Evolutionary conservation across 2,329 filamentous ascomycete genomes (phyloP), one percentile per base, ranked within the genome.

Genomic region (Escovopsis sp.): DNA sequence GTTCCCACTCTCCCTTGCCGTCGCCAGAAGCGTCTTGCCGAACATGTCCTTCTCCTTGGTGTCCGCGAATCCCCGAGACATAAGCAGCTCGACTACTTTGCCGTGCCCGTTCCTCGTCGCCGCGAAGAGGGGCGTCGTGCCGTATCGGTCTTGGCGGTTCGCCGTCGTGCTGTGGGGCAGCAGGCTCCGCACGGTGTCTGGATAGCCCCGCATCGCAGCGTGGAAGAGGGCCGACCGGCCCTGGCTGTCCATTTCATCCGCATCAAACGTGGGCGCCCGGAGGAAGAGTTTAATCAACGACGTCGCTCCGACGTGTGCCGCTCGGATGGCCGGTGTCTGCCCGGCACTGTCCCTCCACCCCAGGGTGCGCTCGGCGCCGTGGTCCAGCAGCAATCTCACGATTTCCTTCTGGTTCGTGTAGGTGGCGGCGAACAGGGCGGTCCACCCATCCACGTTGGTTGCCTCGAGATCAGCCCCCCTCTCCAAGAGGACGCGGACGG

Each of bases 171-270:
- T 42, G 33, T 38, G 12, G 8, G 43, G 40, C 4, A 47, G 38
- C 33, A 47, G 9, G 6, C 4, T n/a, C 23, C 40, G n/a, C 10
- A 47, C 18, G 3, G 45, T 38, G 5, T 38, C 38, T 3, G 12
- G n/a, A 18, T 45, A 43, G 9, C 45, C 45, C 26, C 45, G 37
- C 43, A 45, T 40, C 4, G 45, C 45, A 6, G 45, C 45, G 9
- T 45, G 43, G 35, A 47, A 47, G 40, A 47, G 28, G 18, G 38
- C 18, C 28, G 45, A 42, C 7, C 45, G 43, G 30, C 40, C 45
- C 3, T 30, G 12, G n/a, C 23, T 45, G 12, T 47, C 43, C 7
- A 42, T 26, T 5, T 38, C 18, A 7, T 47, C 43, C 12, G 43
- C 30, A 4, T 43, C 33, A 12, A 47, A 45, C 6, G 32, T 33